phyloP scores from a whole-genome alignment of 768 basidiomycete species.

The Trichaptum fuscoviolaceum region DNA sequence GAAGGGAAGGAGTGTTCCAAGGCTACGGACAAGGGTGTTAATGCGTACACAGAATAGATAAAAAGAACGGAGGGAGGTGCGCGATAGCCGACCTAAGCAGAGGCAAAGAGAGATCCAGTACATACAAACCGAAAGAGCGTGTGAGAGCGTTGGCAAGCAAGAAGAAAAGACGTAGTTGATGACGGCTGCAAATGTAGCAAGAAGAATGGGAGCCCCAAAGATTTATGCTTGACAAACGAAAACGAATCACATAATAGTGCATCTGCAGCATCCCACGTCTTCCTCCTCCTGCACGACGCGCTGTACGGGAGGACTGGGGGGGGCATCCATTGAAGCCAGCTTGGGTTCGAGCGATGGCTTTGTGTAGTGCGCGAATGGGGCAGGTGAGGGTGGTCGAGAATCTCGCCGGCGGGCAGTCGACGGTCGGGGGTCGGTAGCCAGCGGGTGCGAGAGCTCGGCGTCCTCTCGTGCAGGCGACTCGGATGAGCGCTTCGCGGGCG shows the following conservation, averaged over 20 bases:
- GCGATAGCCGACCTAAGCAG: not conserved
- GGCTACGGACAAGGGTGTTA: not conserved
- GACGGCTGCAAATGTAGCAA: not conserved
- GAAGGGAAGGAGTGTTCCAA: not conserved
- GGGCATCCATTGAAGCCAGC: constrained; percentile 15
- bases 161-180: not conserved
- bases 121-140: not conserved
- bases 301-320: constrained; percentile 25
- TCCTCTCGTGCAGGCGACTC: constrained; percentile 17
- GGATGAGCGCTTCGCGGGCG: constrained; percentile 14
- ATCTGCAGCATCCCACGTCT: constrained; percentile 70
- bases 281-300: constrained; percentile 40
- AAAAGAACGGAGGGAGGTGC: not conserved
- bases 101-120: not conserved
- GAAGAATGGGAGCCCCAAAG: not conserved
- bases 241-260: constrained; percentile 69
- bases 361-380: constrained; percentile 60
- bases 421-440: constrained; percentile 23
- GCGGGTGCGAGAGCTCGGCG: constrained; percentile 14
- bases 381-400: constrained; percentile 42
- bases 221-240: not conserved
- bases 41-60: not conserved
- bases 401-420: constrained; percentile 18
- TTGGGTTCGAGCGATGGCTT: constrained; percentile 11
- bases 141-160: not conserved